Evolutionary conservation across 306 rosid species (phyloP).

Genomic region (Malus fusca): DNA sequence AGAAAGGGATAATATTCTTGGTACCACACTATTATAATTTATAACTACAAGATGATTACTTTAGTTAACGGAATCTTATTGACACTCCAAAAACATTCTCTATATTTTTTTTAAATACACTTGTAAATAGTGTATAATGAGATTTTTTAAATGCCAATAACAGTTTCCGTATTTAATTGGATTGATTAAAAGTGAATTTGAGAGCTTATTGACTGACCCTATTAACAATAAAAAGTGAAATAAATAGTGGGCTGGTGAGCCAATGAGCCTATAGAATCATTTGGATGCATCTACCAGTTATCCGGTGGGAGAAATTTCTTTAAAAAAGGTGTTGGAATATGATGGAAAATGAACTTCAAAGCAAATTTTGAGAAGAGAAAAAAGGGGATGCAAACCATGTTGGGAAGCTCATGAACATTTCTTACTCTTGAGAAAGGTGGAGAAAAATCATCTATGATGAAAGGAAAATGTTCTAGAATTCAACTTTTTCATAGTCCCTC

Average conservation of each 20-base stretch:
- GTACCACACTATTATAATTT: neutral
- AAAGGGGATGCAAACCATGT: neutral
- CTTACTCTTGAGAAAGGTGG: neutral
- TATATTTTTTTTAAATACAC: no score
- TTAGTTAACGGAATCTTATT: neutral
- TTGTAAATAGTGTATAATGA: no score
- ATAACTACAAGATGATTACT: neutral
- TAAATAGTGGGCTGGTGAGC: neutral
- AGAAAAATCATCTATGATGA: neutral
- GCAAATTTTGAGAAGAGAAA: neutral
- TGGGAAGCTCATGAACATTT: neutral
- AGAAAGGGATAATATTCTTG: conserved; percentile 1
- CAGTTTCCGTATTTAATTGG: neutral
- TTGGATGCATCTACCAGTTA: neutral
- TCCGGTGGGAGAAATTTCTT: neutral
- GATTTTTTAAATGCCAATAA: no score
- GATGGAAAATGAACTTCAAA: neutral
- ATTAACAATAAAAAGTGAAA: neutral
- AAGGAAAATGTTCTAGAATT: neutral
- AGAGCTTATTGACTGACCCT: neutral
- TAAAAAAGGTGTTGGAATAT: neutral
- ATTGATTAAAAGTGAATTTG: neutral
- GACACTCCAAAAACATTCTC: accelerated
- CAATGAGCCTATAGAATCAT: neutral
- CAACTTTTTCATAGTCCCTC: neutral